Evolutionary conservation across 1,284 basidiomycete species (phyloP).

Genomic region (Trichosporon sp.): DNA sequence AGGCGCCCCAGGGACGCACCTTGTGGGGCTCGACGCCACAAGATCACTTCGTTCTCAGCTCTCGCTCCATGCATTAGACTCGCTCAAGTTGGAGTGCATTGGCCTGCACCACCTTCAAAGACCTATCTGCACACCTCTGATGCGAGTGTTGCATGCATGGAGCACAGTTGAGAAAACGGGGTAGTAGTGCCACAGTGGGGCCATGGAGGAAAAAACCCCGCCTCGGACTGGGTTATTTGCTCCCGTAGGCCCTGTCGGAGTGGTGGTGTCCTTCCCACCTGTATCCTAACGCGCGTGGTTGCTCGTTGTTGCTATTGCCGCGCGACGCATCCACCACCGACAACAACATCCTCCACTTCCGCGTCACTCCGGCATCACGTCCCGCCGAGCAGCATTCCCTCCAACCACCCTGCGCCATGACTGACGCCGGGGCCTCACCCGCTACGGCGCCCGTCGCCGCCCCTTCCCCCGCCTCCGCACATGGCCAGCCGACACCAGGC

Average conservation of each 20-base stretch:
- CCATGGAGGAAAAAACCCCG: neutral
- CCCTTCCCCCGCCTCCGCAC: conserved; percentile 9
- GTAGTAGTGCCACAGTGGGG: neutral
- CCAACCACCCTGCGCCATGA: conserved; percentile 10
- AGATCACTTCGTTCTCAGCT: neutral
- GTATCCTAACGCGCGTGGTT: conserved; percentile 4
- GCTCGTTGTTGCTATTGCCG: conserved; percentile 5
- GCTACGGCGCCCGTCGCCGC: conserved; percentile 13
- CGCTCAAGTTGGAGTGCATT: neutral
- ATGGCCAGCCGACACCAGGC: conserved; percentile 12
- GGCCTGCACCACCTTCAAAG: neutral
- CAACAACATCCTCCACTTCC: neutral
- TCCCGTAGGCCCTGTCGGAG: neutral
- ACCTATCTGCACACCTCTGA: neutral
- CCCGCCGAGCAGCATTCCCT: conserved; percentile 1
- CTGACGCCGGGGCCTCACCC: conserved; percentile 20
- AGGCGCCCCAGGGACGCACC: neutral
- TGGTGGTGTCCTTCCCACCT: conserved; percentile 1
- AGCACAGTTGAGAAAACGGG: neutral
- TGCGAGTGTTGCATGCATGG: neutral
- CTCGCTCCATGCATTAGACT: neutral
- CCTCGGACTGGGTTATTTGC: neutral
- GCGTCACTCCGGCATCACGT: neutral
- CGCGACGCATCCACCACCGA: conserved; percentile 6
- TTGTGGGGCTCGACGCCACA: neutral